Percentiles rank a stretch among this genome's conserved stretches.
Evolutionary conservation across 306 rosid genomes (phyloP).

Genomic region (Dalbergia cultrata): DNA sequence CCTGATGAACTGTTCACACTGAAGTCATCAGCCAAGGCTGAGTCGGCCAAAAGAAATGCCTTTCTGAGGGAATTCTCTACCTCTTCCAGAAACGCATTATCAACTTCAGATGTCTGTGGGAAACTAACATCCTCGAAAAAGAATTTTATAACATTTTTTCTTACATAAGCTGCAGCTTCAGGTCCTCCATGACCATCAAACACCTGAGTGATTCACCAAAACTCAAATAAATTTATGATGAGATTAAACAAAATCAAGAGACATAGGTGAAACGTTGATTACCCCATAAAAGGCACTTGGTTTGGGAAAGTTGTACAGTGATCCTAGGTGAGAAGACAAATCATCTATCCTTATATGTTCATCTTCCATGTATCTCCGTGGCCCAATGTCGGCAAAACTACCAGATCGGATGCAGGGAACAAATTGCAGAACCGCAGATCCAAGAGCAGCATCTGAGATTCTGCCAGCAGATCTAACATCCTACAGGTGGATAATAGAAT

Average conservation of each 20-base stretch:
- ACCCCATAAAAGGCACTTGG: slow-evolving; percentile 99
- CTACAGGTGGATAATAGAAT: slow-evolving; percentile 53
- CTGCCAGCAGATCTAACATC: slow-evolving; percentile 59
- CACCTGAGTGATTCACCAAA: slow-evolving; percentile 59
- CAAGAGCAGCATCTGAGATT: slow-evolving; percentile 59
- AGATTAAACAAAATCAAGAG: slow-evolving; percentile 12
- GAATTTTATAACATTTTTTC: slow-evolving; percentile 75
- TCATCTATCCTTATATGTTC: slow-evolving; percentile 95
- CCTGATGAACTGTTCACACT: slow-evolving; percentile 85
- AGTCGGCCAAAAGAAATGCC: slow-evolving; percentile 84
- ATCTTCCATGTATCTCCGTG: slow-evolving; percentile 95
- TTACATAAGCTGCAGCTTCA: slow-evolving; percentile 92
- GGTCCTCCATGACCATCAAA: slow-evolving; percentile 99
- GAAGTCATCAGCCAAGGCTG: slow-evolving; percentile 85
- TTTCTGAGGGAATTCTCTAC: slow-evolving; percentile 68
- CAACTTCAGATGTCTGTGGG: slow-evolving; percentile 72
- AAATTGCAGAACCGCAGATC: slow-evolving; percentile 54
- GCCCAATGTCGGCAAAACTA: slow-evolving; percentile 95
- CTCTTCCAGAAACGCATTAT: slow-evolving; percentile 66
- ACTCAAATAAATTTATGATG: slow-evolving; percentile 39
- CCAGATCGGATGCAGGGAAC: slow-evolving; percentile 90
- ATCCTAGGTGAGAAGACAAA: slow-evolving; percentile 74
- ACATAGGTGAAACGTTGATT: slow-evolving; percentile 34
- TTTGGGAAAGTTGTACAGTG: slow-evolving; percentile 69
- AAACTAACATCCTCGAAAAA: slow-evolving; percentile 78